phyloP scores from a whole-genome alignment of 2,329 filamentous ascomycete genomes.

The Alternaria triticimaculans region DNA sequence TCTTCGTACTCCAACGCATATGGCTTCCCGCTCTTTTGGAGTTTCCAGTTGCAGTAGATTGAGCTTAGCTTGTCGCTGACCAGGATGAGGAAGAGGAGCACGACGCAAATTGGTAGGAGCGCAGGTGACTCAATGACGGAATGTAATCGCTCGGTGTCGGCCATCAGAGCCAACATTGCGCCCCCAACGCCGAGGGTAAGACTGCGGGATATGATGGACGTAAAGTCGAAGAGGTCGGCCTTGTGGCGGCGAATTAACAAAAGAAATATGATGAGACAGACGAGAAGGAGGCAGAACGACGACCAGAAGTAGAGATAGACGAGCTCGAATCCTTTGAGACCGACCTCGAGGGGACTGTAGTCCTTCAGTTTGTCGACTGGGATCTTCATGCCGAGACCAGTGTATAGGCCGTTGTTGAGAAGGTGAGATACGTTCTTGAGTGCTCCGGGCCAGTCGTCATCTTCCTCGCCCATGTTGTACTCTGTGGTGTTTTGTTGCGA shows the following conservation, averaged over 20 bases:
- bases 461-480: constrained; percentile 14
- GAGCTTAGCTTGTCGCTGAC: constrained; percentile 41
- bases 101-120: constrained; percentile 45
- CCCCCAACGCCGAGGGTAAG: constrained; percentile 35
- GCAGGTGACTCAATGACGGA: constrained; percentile 39
- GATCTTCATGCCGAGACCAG: constrained; percentile 44
- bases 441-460: constrained; percentile 21
- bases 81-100: constrained; percentile 45
- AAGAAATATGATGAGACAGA: constrained; percentile 48
- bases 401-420: constrained; percentile 41
- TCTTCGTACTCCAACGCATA: constrained; percentile 41
- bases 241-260: constrained; percentile 50
- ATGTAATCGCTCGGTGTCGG: constrained; percentile 28
- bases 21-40: constrained; percentile 39
- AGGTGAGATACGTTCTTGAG: constrained; percentile 29
- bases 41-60: constrained; percentile 37
- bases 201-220: constrained; percentile 43
- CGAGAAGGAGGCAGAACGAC: constrained; percentile 45
- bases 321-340: constrained; percentile 36
- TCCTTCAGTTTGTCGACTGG: constrained; percentile 36
- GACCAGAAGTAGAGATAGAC: constrained; percentile 50
- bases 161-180: constrained; percentile 39
- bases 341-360: constrained; percentile 33
- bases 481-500: constrained; percentile 22
- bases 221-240: constrained; percentile 50